A percentile compares a stretch with the other conserved stretches of the same genome.
Conservation (phyloP, 768 basidiomycete genomes). For the Lactifluus echinatus region DNA sequence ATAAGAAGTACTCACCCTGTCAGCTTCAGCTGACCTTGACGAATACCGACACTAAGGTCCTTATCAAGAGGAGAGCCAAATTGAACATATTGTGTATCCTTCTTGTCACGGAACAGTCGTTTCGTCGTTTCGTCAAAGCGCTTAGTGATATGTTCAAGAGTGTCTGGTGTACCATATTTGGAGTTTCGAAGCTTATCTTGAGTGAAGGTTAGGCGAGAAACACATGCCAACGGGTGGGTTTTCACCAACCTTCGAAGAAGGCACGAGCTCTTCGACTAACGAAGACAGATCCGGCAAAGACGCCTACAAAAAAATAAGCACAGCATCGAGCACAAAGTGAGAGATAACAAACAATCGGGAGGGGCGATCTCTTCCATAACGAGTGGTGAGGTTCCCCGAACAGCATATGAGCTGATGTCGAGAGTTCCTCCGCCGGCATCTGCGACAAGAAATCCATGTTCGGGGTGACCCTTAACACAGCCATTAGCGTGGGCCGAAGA, state of each 20-base stretch:
- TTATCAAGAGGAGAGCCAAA: conserved; percentile 77
- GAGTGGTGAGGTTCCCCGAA: conserved; percentile 58
- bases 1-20: conserved; percentile 41
- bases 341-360: conserved; percentile 53
- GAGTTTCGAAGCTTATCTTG: conserved; percentile 66
- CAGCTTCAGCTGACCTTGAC: conserved; percentile 62
- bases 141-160: conserved; percentile 71
- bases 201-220: neutral
- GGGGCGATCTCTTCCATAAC: conserved; percentile 79
- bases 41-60: conserved; percentile 59
- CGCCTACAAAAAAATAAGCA: conserved; percentile 33
- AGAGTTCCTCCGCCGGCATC: conserved; percentile 79
- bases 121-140: conserved; percentile 81
- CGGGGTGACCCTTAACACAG: conserved; percentile 52
- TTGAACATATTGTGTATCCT: conserved; percentile 59
- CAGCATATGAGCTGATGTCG: conserved; percentile 74
- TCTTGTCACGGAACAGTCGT: conserved; percentile 61
- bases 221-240: neutral
- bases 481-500: neutral
- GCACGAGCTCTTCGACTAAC: conserved; percentile 66
- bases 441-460: conserved; percentile 69
- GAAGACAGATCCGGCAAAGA: conserved; percentile 78
- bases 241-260: conserved; percentile 53
- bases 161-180: conserved; percentile 61
- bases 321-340: neutral